Percentiles rank a stretch among this genome's conserved stretches.
These are phyloP conservation scores for Arabidopsis thaliana DNA, from an alignment of 345 rosid genomes.

Conservation along the genomic window TAIR10.1 NC_003070.9:7554501-7555000, in stretches of 20 bases:
- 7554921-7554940: not conserved
- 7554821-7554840: slow-evolving; percentile 18
- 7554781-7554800: not conserved
- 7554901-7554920: not conserved
- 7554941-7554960: not conserved
- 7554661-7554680: not conserved
- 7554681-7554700: not conserved
- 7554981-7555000: not conserved
- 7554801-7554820: not conserved
- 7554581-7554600: not conserved
- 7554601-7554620: not conserved
- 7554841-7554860: slow-evolving; percentile 16
- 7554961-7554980: slow-evolving; percentile 24
- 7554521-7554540: not conserved
- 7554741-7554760: not conserved
- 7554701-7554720: not conserved
- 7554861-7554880: not conserved
- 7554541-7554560: not conserved
- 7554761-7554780: not conserved
- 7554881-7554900: not conserved
- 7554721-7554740: not conserved
- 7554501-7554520: not conserved
- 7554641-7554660: not conserved
- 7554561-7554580: not conserved
- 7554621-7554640: not conserved